These are phyloP conservation scores for Corynascus novoguineensis DNA, from an alignment of 495 filamentous ascomycete species.

Conservation along the genomic window DNA sequence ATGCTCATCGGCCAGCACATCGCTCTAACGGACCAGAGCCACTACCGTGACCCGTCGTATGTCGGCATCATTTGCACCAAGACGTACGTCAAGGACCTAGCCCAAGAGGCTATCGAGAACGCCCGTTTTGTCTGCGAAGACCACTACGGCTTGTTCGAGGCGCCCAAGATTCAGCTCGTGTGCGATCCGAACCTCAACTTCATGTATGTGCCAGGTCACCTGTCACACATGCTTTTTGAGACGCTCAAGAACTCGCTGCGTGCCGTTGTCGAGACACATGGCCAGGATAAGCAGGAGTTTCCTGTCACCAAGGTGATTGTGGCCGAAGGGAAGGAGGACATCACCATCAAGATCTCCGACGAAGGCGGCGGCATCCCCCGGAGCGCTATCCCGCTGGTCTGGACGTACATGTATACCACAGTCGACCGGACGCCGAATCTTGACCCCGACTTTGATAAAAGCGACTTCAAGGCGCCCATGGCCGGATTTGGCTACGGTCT, in stretches of 20 bases:
- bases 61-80: slow-evolving; percentile 98
- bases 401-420: slow-evolving; percentile 99
- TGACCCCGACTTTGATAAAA: slow-evolving; percentile 97
- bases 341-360: slow-evolving; percentile 95
- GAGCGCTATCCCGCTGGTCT: slow-evolving; percentile 87
- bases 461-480: slow-evolving; percentile 99
- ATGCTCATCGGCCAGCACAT: slow-evolving; percentile 99
- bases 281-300: slow-evolving; percentile 90
- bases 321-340: slow-evolving; percentile 95
- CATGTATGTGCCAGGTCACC: slow-evolving; percentile 97
- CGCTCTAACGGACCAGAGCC: slow-evolving; percentile 86
- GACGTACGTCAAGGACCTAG: slow-evolving; percentile 93
- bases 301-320: slow-evolving; percentile 96
- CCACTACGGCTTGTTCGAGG: slow-evolving; percentile 96
- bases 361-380: slow-evolving; percentile 94
- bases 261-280: slow-evolving; percentile 93
- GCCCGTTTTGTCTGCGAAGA: slow-evolving; percentile 98
- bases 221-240: slow-evolving; percentile 99
- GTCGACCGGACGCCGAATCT: slow-evolving; percentile 91
- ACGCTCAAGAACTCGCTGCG: slow-evolving; percentile 97
- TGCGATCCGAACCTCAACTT: slow-evolving; percentile 91
- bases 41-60: slow-evolving; percentile 81
- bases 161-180: slow-evolving; percentile 92
- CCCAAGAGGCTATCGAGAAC: slow-evolving; percentile 96
- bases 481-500: slow-evolving; percentile 96